These are phyloP conservation scores for Russula compacta DNA, from an alignment of 768 basidiomycete genomes.

Conservation along the genomic window DNA sequence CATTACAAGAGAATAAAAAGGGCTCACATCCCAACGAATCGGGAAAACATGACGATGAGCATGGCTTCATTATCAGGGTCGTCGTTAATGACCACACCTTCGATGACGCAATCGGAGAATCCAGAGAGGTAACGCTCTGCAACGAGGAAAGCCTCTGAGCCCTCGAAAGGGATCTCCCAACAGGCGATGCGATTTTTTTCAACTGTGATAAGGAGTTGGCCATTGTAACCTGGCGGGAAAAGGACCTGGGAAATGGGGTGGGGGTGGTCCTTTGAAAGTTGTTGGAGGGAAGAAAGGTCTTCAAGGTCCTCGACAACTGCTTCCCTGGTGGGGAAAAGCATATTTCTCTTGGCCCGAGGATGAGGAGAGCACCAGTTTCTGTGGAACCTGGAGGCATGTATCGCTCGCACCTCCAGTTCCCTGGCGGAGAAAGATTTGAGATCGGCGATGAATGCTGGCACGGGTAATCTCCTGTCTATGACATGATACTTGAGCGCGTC, in stretches of 20 bases:
- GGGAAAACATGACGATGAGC: constrained; percentile 21
- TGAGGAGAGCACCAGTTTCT: constrained; percentile 28
- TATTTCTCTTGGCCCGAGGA: constrained; percentile 20
- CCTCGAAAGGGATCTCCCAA: constrained; percentile 31
- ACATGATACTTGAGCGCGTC: constrained; percentile 29
- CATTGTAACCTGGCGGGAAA: constrained; percentile 27
- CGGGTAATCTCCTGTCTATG: constrained; percentile 27
- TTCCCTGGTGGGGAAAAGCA: constrained; percentile 23
- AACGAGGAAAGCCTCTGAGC: constrained; percentile 27
- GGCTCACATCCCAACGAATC: background rate
- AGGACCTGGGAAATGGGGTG: constrained; percentile 23
- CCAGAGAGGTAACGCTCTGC: constrained; percentile 23
- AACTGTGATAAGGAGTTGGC: constrained; percentile 27
- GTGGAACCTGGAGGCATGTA: constrained; percentile 30
- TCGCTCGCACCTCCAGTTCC: constrained; percentile 28
- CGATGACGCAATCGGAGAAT: constrained; percentile 16
- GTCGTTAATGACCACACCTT: constrained; percentile 26
- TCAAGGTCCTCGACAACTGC: constrained; percentile 7
- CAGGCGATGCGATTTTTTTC: constrained; percentile 25
- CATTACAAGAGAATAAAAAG: background rate
- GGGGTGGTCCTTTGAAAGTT: constrained; percentile 11
- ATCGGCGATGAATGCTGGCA: constrained; percentile 26
- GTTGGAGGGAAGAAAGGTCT: constrained; percentile 5
- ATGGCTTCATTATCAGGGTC: constrained; percentile 23
- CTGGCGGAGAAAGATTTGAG: constrained; percentile 26